phyloP scores from a whole-genome alignment of 495 filamentous ascomycete species.

The Daldinia grandis region DNA sequence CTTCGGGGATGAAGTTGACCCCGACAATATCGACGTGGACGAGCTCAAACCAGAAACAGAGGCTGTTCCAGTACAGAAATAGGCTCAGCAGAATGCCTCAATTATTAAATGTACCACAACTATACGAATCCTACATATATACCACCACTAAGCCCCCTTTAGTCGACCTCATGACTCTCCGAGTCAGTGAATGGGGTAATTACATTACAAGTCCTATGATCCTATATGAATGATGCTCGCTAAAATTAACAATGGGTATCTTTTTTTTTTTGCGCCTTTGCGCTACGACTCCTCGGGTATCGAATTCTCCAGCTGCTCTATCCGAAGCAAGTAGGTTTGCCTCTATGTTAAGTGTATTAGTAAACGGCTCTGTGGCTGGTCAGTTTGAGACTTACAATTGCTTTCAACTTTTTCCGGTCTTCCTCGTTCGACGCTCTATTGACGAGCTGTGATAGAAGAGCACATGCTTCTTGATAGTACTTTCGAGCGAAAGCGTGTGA shows the following conservation, averaged over 20 bases:
- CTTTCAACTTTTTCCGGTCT: constrained; percentile 85
- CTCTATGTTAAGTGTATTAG: constrained; percentile 25
- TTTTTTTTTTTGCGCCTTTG: background rate
- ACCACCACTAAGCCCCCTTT: constrained; percentile 18
- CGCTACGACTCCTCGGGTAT: constrained; percentile 22
- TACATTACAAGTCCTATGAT: constrained; percentile 7
- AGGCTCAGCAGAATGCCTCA: background rate
- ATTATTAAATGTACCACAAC: constrained; percentile 38
- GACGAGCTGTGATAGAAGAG: constrained; percentile 87
- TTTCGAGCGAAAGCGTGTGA: constrained; percentile 93
- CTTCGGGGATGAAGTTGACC: constrained; percentile 46
- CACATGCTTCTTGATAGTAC: constrained; percentile 90
- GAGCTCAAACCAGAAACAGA: constrained; percentile 6
- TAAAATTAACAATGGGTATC: constrained; percentile 22
- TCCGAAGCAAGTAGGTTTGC: constrained; percentile 31
- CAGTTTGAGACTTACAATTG: constrained; percentile 73
- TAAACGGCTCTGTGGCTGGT: background rate
- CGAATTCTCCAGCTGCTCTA: constrained; percentile 23
- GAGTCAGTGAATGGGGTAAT: constrained; percentile 9
- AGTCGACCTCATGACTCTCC: constrained; percentile 9
- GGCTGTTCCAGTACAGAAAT: background rate
- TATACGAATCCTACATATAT: constrained; percentile 37
- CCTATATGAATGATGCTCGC: constrained; percentile 9
- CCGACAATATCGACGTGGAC: constrained; percentile 19
- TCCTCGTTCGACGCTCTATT: constrained; percentile 78